Evolutionary conservation across 352 stramenopile genomes (phyloP), one percentile per base, ranked within the genome.

Genomic region (Globisporangium recalcitrans): DNA sequence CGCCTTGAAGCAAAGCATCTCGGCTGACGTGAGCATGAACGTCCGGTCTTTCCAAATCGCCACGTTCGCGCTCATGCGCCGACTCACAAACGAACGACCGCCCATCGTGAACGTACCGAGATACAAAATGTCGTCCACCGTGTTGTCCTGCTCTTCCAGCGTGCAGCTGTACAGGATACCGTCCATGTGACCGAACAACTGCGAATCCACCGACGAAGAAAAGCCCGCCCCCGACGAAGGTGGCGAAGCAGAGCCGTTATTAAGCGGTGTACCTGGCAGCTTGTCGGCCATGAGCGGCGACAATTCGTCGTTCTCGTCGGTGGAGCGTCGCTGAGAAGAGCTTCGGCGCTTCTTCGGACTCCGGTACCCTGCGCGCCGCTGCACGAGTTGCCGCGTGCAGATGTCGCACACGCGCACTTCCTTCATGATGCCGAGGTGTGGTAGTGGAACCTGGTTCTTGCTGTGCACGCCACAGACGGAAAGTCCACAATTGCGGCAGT

Each of bases 1-100:
- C 1, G 78, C 76, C 60, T 91, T 91, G 58, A 91, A 91, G 60
- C 78, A 89, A 44, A 91, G 57, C 72, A 91, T 83, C 66, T 91
- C 82, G 0, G 80, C 79, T 5, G 78, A 82, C 27, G 82, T 91
- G 16, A 91, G 68, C 72, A 91, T 85, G 60, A 90, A 87, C 54
- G 85, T 78, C 22, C 82, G 74, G 68, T 87, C 84, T 59, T 91
- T 91, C 82, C 82, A 91, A 44, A 91, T 68, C 55, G 80, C 80
- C 51, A 91, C 77, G 61, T 88, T 90, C 40, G 74, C 77, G 42
- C 72, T 88, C 75, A 91, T 87, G 22, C 75, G 77, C 19, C 82
- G 77, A 65, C 77, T 89, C 19, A 81, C 82, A 11, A 89, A 68
- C 46, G 82, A 84, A 26, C 80, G 74, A n/a, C 82, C 82, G 44